Base-by-base conservation (phyloP, 2,329 filamentous ascomycete species). In the Sordariomycetes sp. region DNA sequence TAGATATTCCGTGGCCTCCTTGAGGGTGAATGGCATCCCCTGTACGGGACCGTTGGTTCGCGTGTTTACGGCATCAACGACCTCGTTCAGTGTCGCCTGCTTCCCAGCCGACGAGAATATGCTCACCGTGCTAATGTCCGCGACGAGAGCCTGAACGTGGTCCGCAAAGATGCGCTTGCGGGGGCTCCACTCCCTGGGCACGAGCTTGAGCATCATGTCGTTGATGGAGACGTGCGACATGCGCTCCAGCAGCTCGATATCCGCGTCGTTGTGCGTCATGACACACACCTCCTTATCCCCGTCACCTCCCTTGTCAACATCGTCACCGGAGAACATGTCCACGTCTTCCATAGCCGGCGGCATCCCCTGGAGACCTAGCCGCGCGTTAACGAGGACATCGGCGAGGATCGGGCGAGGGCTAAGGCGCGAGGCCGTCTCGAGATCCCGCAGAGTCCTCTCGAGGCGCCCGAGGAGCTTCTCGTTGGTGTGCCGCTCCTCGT, bases 191-290 rank as follows among this genome's bases (percentile, higher is more conserved):
- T 48, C 46, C 3, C 51, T 28, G 22, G 59, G 18, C 18, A 58
- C 22, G 12, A 50, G 55, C 55, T 57, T 50, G 14, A 57, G 24
- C 46, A 52, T 43, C 20, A 35, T 54, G 43, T 22, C 34, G 40
- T 59, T 61, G 3, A 60, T 50, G 1, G 62, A 61, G 16, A 62
- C 59, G 53, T 61, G 61, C 58, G 60, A 58, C 34, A 73, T 59
- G 7, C 69, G 69, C 55, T 64, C 61, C 43, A 74, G 61, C 69
- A 70, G 72, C 22, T 63, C 57, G n/a, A 70, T 58, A 37, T 73
- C 71, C 8, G 28, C 25, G 64, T 60, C 34, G 63, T 61, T 51
- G 62, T 61, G 16, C 7, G 8, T 24, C 34, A 58, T 22, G 50
- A 24, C 22, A 12, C 28, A 25, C 2, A 50, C 4, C 2, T 8